Percentiles rank a stretch among this genome's conserved stretches.
These are phyloP conservation scores for Protomyces arabidopsidicola DNA, from an alignment of 1,139 yeast genomes.

Conservation along the genomic window DNA sequence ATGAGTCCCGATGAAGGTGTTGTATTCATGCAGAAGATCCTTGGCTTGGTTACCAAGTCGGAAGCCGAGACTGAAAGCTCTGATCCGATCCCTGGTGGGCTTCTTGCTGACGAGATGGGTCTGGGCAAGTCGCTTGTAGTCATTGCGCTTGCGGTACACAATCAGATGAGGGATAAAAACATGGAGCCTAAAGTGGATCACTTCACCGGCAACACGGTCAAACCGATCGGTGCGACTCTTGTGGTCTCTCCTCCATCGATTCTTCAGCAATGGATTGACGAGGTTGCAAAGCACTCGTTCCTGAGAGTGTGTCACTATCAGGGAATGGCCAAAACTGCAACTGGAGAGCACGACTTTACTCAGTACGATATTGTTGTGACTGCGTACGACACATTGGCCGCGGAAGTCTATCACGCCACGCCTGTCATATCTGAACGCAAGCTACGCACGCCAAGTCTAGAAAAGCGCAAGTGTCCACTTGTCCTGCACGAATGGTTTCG, in stretches of 20 bases:
- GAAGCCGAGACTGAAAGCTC: neutral
- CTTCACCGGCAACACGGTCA: conserved; percentile 48
- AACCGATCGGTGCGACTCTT: conserved; percentile 62
- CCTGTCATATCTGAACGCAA: conserved; percentile 51
- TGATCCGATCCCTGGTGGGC: conserved; percentile 28
- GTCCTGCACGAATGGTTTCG: conserved; percentile 86
- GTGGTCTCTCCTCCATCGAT: conserved; percentile 83
- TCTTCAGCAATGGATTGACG: conserved; percentile 76
- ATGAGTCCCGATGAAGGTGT: neutral
- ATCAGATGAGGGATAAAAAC: conserved; percentile 44
- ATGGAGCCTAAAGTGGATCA: conserved; percentile 42
- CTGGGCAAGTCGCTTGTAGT: conserved; percentile 89
- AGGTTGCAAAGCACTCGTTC: conserved; percentile 57
- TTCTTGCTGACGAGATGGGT: conserved; percentile 60
- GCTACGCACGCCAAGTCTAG: conserved; percentile 31
- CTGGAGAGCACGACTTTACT: conserved; percentile 37
- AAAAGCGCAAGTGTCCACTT: conserved; percentile 55
- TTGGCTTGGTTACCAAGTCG: conserved; percentile 1
- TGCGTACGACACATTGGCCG: conserved; percentile 63
- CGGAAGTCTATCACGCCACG: conserved; percentile 76
- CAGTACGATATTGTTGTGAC: conserved; percentile 76
- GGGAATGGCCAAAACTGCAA: neutral
- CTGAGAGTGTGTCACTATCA: conserved; percentile 51
- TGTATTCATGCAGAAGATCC: conserved; percentile 3
- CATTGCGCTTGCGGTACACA: conserved; percentile 57